Conservation (phyloP, 306 rosid genomes). For the Fragaria nilgerrensis region DNA sequence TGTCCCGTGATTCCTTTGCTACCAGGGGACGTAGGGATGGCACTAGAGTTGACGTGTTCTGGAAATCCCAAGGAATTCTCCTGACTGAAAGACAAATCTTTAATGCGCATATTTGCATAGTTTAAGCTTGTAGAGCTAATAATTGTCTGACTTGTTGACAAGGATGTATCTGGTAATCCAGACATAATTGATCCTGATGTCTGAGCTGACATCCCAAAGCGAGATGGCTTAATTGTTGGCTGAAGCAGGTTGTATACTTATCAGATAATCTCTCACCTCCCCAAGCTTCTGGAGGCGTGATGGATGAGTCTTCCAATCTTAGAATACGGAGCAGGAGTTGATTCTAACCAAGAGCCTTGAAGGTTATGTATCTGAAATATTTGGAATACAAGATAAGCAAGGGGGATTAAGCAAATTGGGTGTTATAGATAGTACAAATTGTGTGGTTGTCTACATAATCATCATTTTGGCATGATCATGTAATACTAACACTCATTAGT, state of each 20-base stretch:
- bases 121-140: slow-evolving; percentile 42
- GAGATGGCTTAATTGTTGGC: slow-evolving; percentile 63
- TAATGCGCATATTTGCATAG: slow-evolving; percentile 58
- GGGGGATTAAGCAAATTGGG: no score
- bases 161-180: slow-evolving; percentile 68
- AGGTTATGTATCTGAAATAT: no score
- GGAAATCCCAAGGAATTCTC: slow-evolving; percentile 62
- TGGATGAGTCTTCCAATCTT: slow-evolving; percentile 80
- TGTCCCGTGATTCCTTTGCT: slow-evolving; percentile 66
- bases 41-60: slow-evolving; percentile 46
- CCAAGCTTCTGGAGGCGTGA: slow-evolving; percentile 99
- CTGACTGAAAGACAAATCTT: slow-evolving; percentile 62
- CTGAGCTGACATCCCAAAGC: slow-evolving; percentile 65
- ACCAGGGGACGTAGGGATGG: slow-evolving; percentile 52
- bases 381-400: no score
- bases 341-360: slow-evolving; percentile 38
- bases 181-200: slow-evolving; percentile 61
- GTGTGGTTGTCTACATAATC: no score
- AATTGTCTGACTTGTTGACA: slow-evolving; percentile 40
- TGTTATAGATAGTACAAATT: no score
- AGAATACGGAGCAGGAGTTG: slow-evolving; percentile 70
- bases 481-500: no score
- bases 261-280: slow-evolving; percentile 91
- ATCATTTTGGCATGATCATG: no score
- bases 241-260: slow-evolving; percentile 55